Evolutionary conservation across 768 basidiomycete genomes (phyloP).

Genomic region (Podaxis rugospora): DNA sequence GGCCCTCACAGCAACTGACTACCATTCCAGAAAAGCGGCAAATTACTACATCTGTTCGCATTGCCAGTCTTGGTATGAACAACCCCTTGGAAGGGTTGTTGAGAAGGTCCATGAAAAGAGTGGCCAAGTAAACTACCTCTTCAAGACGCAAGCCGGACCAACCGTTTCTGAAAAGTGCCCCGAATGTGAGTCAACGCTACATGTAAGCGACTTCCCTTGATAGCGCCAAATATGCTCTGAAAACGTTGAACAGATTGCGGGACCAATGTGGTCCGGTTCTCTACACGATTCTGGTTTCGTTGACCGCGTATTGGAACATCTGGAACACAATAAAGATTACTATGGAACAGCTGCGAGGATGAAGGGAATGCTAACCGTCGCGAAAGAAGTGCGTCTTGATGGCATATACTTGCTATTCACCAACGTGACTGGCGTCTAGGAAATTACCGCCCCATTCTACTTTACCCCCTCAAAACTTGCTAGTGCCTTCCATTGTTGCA

Average conservation of each 20-base stretch:
- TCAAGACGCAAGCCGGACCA: conserved; percentile 73
- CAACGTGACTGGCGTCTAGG: conserved; percentile 37
- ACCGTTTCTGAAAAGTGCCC: conserved; percentile 64
- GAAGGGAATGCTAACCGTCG: conserved; percentile 93
- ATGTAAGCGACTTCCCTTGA: conserved; percentile 46
- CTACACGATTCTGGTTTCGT: conserved; percentile 79
- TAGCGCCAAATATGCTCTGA: not conserved
- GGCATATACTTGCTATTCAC: not conserved
- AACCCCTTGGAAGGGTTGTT: conserved; percentile 75
- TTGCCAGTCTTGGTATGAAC: conserved; percentile 80
- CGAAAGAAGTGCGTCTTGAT: conserved; percentile 62
- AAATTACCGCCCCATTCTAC: conserved; percentile 75
- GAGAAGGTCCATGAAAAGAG: conserved; percentile 54
- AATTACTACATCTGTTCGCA: conserved; percentile 78
- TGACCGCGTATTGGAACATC: conserved; percentile 66
- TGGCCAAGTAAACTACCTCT: conserved; percentile 56
- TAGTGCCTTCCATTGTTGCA: conserved; percentile 76
- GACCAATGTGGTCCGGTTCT: conserved; percentile 95
- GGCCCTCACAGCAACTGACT: conserved; percentile 7
- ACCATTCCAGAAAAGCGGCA: conserved; percentile 70
- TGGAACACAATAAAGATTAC: conserved; percentile 53
- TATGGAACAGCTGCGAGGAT: conserved; percentile 84
- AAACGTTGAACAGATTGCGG: conserved; percentile 57
- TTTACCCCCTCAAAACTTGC: conserved; percentile 82
- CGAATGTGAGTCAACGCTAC: conserved; percentile 74